Percentiles rank a stretch among this genome's conserved stretches.
These are phyloP conservation scores for Colletotrichum somersetense DNA, from an alignment of 2,329 filamentous ascomycete genomes.

Conservation along the genomic window DNA sequence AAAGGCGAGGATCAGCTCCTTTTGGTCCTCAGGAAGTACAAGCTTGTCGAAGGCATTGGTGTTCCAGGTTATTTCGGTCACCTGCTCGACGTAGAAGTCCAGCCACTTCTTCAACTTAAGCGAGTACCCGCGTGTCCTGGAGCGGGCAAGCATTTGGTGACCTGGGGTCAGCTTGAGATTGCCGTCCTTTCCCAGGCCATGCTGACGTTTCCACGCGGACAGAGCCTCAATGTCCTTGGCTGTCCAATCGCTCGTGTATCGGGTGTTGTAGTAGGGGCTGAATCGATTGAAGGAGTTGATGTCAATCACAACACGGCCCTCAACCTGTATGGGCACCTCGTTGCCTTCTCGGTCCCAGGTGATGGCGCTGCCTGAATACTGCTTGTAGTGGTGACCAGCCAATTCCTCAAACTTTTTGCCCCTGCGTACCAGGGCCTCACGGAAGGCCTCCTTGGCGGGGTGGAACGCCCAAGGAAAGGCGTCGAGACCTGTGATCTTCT, in stretches of 20 bases:
- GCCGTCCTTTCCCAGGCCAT: constrained; percentile 46
- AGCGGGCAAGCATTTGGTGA: constrained; percentile 51
- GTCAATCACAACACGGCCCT: constrained; percentile 55
- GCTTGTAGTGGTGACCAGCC: constrained; percentile 62
- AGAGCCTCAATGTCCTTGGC: constrained; percentile 50
- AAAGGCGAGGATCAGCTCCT: constrained; percentile 65
- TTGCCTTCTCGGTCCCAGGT: constrained; percentile 52
- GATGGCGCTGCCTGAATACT: constrained; percentile 57
- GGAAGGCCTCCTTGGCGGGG: constrained; percentile 53
- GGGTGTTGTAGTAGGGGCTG: constrained; percentile 48
- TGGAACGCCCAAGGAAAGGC: constrained; percentile 61
- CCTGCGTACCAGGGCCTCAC: constrained; percentile 52
- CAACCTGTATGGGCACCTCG: constrained; percentile 45
- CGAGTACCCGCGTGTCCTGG: constrained; percentile 59
- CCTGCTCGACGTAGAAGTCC: constrained; percentile 62
- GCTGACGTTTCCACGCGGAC: constrained; percentile 44
- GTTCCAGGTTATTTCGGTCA: constrained; percentile 62
- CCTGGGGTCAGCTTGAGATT: constrained; percentile 49
- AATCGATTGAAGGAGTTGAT: constrained; percentile 54
- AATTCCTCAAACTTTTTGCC: constrained; percentile 60
- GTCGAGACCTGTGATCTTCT: constrained; percentile 57
- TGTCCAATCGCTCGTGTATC: constrained; percentile 50
- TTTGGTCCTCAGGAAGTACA: constrained; percentile 62
- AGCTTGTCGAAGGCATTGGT: constrained; percentile 62
- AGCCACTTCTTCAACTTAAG: constrained; percentile 63